These are phyloP conservation scores for Cronartium ribicola DNA, from an alignment of 1,284 basidiomycete genomes.

Conservation along the genomic window DNA sequence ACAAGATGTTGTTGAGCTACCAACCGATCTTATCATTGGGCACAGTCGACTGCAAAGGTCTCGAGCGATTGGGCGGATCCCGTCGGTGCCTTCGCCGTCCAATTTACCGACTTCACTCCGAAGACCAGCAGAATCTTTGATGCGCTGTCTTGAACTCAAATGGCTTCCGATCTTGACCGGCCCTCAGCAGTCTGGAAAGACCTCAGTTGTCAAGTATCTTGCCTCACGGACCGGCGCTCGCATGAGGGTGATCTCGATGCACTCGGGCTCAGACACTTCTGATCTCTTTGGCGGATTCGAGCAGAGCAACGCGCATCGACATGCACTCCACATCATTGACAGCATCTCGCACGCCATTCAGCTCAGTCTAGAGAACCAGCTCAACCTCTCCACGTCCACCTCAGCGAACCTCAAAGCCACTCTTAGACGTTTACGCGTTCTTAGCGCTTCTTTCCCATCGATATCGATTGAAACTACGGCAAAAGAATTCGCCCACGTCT, in stretches of 20 bases:
- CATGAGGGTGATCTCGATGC: conserved; percentile 73
- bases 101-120: conserved; percentile 20
- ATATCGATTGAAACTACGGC: conserved; percentile 11
- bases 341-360: conserved; percentile 33
- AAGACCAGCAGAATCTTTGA: conserved; percentile 65
- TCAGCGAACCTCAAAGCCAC: conserved; percentile 9
- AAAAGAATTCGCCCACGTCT: not conserved
- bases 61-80: not conserved
- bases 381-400: not conserved
- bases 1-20: conserved; percentile 46
- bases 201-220: conserved; percentile 66
- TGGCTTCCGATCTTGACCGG: conserved; percentile 90
- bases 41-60: conserved; percentile 31
- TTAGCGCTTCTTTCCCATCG: conserved; percentile 39
- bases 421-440: conserved; percentile 4
- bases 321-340: conserved; percentile 25
- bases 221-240: conserved; percentile 67
- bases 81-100: conserved; percentile 15
- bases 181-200: conserved; percentile 71
- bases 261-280: conserved; percentile 82
- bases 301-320: conserved; percentile 58
- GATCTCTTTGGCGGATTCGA: conserved; percentile 96
- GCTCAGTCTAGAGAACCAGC: conserved; percentile 1
- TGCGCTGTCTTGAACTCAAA: conserved; percentile 68
- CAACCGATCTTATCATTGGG: conserved; percentile 28